Evolutionary conservation across 2,329 filamentous ascomycete genomes (phyloP).

Genomic region (Colletotrichum tropicicola): DNA sequence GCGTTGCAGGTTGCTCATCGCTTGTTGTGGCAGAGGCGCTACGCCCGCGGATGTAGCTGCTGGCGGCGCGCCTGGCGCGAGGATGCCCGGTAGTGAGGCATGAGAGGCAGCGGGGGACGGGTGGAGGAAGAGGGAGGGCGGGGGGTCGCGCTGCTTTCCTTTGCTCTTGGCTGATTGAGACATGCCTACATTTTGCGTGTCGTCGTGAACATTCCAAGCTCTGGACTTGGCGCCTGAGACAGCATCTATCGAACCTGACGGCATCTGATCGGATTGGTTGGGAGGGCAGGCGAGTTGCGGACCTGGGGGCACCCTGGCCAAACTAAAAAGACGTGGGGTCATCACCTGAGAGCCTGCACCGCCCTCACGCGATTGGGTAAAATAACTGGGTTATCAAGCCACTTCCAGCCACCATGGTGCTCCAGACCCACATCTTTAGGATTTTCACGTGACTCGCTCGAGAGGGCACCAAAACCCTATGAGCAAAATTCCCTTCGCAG

Average conservation of each 20-base stretch:
- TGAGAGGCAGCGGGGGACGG: slow-evolving; percentile 81
- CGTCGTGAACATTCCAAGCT: slow-evolving; percentile 26
- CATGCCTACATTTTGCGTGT: slow-evolving; percentile 43
- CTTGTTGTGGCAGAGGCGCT: slow-evolving; percentile 32
- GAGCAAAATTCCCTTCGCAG: slow-evolving; percentile 40
- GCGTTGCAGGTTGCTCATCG: slow-evolving; percentile 44
- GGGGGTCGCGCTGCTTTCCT: slow-evolving; percentile 60
- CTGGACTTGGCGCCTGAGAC: slow-evolving; percentile 24
- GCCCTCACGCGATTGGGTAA: not conserved
- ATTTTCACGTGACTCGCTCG: slow-evolving; percentile 8
- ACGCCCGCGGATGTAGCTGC: slow-evolving; percentile 41
- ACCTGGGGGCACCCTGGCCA: slow-evolving; percentile 19
- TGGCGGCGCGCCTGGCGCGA: slow-evolving; percentile 44
- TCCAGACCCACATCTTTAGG: not conserved
- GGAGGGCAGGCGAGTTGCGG: not conserved
- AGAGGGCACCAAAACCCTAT: not conserved
- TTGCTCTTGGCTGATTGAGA: slow-evolving; percentile 55
- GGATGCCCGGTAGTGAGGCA: slow-evolving; percentile 65
- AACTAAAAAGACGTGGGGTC: slow-evolving; percentile 7
- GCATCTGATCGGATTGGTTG: slow-evolving; percentile 27
- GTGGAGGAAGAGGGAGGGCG: slow-evolving; percentile 82
- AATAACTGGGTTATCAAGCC: not conserved
- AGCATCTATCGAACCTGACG: slow-evolving; percentile 19
- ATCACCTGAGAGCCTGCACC: not conserved
- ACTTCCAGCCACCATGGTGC: not conserved